A percentile compares a stretch with the other conserved stretches of the same genome.
Evolutionary conservation across 495 filamentous ascomycete genomes (phyloP).

Genomic region (Hypomontagnella monticulosa): DNA sequence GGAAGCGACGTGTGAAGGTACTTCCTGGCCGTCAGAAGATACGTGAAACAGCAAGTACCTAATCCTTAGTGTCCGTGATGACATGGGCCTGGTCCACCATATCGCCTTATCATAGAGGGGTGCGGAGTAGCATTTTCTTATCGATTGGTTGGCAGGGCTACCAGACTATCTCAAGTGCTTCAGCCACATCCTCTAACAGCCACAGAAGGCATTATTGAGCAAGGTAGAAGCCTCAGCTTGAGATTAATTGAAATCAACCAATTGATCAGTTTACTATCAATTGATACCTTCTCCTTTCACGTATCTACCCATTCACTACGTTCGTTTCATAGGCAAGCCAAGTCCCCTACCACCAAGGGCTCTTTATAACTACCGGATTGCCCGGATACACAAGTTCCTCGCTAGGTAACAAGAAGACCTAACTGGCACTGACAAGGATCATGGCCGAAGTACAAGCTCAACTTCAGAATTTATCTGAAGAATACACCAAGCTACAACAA

Average conservation of each 20-base stretch:
- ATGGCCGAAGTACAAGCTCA: slow-evolving; percentile 64
- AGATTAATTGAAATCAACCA: too few relatives aligned
- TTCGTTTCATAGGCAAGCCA: too few relatives aligned
- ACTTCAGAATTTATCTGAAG: slow-evolving; percentile 84
- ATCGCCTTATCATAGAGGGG: slow-evolving; percentile 33
- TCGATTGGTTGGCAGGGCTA: slow-evolving; percentile 38
- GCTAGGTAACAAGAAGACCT: neutral
- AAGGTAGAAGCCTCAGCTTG: neutral
- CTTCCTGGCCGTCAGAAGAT: neutral
- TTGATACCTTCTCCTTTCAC: neutral
- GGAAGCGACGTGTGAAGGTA: slow-evolving; percentile 12
- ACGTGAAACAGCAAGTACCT: slow-evolving; percentile 6
- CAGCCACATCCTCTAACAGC: slow-evolving; percentile 23
- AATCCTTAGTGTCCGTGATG: neutral
- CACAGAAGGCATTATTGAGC: slow-evolving; percentile 4
- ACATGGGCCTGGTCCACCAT: slow-evolving; percentile 11
- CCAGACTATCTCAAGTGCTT: slow-evolving; percentile 4
- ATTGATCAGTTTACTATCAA: too few relatives aligned
- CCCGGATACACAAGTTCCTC: neutral
- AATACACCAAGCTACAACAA: slow-evolving; percentile 86
- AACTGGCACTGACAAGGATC: neutral
- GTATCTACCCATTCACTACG: neutral
- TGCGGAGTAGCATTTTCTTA: slow-evolving; percentile 16
- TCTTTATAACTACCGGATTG: too few relatives aligned
- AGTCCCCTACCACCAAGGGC: too few relatives aligned